Percentiles rank a stretch among this genome's conserved stretches.
These are phyloP conservation scores for Acorus calamus DNA, from an alignment of 106 monocot species.

Conservation along the genomic window DNA sequence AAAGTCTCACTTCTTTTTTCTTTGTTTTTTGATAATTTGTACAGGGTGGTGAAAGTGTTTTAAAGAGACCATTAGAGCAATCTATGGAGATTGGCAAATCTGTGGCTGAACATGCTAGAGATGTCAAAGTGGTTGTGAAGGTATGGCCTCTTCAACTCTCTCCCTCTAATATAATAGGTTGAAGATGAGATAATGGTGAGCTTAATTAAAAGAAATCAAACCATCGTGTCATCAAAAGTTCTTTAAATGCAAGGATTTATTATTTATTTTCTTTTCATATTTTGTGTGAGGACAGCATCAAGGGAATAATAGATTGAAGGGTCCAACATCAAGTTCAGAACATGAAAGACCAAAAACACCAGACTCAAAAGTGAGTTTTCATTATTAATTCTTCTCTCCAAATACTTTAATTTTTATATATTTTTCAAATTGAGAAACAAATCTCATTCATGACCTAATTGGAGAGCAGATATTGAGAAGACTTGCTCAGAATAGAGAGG, in stretches of 20 bases:
- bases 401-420: neutral
- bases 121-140: conserved; percentile 31
- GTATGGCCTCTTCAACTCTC: conserved; percentile 7
- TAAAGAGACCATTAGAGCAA: conserved; percentile 31
- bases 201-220: no score
- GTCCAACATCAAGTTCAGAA: conserved; percentile 37
- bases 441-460: neutral
- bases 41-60: conserved; percentile 31
- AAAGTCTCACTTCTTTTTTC: neutral
- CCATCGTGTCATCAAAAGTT: neutral
- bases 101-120: conserved; percentile 22
- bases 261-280: neutral
- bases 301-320: conserved; percentile 15
- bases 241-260: no score
- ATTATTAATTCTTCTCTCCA: neutral
- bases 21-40: neutral
- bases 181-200: no score
- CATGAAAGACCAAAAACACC: conserved; percentile 57
- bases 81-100: conserved; percentile 36
- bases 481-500: conserved; percentile 96
- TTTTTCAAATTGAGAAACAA: no score
- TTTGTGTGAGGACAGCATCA: conserved; percentile 27
- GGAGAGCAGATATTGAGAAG: conserved; percentile 63
- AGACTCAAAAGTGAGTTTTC: conserved; percentile 50
- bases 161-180: neutral